phyloP scores from a whole-genome alignment of 768 basidiomycete species.

The Boletus patriciae region DNA sequence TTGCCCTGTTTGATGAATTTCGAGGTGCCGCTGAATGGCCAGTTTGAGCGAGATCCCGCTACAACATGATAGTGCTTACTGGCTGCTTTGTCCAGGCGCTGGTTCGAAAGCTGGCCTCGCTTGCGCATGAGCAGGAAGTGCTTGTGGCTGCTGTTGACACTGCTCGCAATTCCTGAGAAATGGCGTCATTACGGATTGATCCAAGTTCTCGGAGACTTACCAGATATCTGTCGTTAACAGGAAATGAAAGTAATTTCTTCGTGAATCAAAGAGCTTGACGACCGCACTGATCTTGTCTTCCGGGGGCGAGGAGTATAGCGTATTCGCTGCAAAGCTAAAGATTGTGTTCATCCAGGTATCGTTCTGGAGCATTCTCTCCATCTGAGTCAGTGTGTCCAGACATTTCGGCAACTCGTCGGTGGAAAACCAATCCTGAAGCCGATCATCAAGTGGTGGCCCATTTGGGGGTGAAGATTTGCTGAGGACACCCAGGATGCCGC shows the following conservation, averaged over 20 bases:
- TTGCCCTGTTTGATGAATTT: too few relatives aligned
- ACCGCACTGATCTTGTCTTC: conserved; percentile 10
- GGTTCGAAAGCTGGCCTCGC: background rate
- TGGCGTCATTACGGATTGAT: background rate
- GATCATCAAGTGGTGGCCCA: conserved; percentile 7
- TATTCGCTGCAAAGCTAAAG: background rate
- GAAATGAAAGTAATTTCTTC: conserved; percentile 5
- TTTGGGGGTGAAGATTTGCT: background rate
- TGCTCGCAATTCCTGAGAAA: conserved; percentile 9
- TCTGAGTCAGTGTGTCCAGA: conserved; percentile 5
- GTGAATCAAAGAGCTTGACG: conserved; percentile 7
- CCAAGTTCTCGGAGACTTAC: background rate
- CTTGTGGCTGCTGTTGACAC: background rate
- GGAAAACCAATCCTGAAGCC: conserved; percentile 12
- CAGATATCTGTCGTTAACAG: conserved; percentile 10
- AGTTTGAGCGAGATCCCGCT: background rate
- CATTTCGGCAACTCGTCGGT: conserved; percentile 2
- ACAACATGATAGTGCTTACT: background rate
- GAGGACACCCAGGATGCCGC: conserved; percentile 1
- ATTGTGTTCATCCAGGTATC: background rate
- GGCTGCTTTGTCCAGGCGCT: background rate
- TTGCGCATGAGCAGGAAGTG: background rate
- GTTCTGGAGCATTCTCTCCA: conserved; percentile 7
- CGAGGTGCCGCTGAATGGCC: too few relatives aligned
- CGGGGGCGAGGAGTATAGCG: background rate